Evolutionary conservation across 495 filamentous ascomycete genomes (phyloP).

Genomic region (Lasiosphaeriaceae sp.): DNA sequence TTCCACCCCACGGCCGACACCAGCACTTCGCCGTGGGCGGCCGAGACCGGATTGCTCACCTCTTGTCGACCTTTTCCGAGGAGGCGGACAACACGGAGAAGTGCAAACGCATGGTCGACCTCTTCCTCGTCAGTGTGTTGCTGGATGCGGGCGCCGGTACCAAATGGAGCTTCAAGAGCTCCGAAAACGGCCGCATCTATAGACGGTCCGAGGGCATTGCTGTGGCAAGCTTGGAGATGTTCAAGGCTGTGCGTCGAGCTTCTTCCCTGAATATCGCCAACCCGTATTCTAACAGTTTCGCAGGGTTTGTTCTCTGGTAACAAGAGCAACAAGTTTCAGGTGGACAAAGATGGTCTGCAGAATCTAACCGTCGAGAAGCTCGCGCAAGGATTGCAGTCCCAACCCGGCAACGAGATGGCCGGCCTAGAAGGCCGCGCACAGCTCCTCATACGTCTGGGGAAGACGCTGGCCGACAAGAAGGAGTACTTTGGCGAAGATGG

Average conservation of each 20-base stretch:
- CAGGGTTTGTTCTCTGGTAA: conserved; percentile 86
- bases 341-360: conserved; percentile 78
- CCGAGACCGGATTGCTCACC: conserved; percentile 64
- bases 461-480: conserved; percentile 68
- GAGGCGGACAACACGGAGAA: conserved; percentile 65
- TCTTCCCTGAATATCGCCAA: no score
- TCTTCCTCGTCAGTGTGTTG: conserved; percentile 87
- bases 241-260: conserved; percentile 57
- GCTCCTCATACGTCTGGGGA: conserved; percentile 69
- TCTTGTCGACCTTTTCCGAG: conserved; percentile 64
- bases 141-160: conserved; percentile 85
- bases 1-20: conserved; percentile 83
- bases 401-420: conserved; percentile 73
- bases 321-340: conserved; percentile 74
- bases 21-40: conserved; percentile 90
- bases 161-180: conserved; percentile 82
- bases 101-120: conserved; percentile 72
- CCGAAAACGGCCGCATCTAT: conserved; percentile 82
- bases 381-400: conserved; percentile 78
- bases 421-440: conserved; percentile 84
- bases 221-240: conserved; percentile 95
- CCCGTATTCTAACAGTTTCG: not conserved
- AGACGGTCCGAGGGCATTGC: conserved; percentile 88
- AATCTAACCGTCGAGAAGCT: conserved; percentile 70
- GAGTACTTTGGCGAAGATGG: conserved; percentile 83